Base-by-base conservation (phyloP, 2,329 filamentous ascomycete species). In the Aspergillus sergii region DNA sequence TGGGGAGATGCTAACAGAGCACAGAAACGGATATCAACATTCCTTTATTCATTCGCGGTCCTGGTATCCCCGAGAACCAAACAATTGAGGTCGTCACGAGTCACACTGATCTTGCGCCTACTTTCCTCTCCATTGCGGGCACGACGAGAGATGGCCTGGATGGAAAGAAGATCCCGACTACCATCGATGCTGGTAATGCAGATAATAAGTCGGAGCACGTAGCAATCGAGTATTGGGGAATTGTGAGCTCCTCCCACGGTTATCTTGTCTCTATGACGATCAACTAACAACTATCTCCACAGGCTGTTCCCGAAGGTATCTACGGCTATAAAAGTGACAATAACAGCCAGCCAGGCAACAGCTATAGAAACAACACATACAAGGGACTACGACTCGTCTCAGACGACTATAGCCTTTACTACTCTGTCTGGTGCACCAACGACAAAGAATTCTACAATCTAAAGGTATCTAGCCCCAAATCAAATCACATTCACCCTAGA, bases 341-440 rank as follows among this genome's bases (percentile, higher is more conserved):
- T 41, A 43, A 46, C 34, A 51, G 59, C 19, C 51, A 68, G 11
- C 10, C 62, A 3, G 68, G 64, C n/a, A 70, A 68, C 46, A 57
- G 54, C 23, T 69, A 65, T 58, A 43, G 70, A 21, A 82, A 82
- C 65, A 88, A 89, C 66, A 89, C 86, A 0, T 89, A 89, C 79
- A 89, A 89, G 74, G 83, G 81, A 0, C 68, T 88, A 23, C 81
- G 87, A n/a, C 74, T 89, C 7, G 78, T 87, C 4, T 77, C 82
- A 0, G 72, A 82, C 2, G 75, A 77, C 5, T 91, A 90, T 69
- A 86, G 84, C 68, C 72, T 91, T 6, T 86, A 88, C 64, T 91
- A 91, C 69, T 84, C 87, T 0, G 86, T 90, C 0, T 91, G 89
- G 88, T 91, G 89, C 70, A 89, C 78, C 16, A 87, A 87, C 58